These are phyloP conservation scores for Pelargonium nanum DNA, from an alignment of 345 rosid species.

Conservation along the genomic window DNA sequence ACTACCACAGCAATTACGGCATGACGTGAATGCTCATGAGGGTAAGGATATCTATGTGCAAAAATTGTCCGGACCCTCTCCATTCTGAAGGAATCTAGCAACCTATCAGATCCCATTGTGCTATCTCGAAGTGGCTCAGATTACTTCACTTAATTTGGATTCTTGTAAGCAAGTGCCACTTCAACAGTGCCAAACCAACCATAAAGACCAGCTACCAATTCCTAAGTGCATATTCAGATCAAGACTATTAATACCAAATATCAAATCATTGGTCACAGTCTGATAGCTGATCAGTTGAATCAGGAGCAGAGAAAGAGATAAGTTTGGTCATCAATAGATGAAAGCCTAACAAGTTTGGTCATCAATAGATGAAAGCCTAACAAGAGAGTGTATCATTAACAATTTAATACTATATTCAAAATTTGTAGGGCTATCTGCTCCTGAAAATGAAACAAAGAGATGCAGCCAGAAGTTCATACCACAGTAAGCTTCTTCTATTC, in stretches of 20 bases:
- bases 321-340: background rate
- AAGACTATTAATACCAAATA: background rate
- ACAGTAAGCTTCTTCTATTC: background rate
- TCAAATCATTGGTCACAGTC: background rate
- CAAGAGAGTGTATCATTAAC: background rate
- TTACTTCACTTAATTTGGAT: background rate
- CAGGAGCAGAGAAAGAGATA: background rate
- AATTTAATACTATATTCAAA: too few relatives aligned
- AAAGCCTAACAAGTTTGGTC: background rate
- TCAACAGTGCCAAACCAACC: background rate
- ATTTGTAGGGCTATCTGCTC: too few relatives aligned
- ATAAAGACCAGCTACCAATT: background rate
- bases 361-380: background rate
- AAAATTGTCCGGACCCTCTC: constrained; percentile 87
- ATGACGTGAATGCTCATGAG: constrained; percentile 97
- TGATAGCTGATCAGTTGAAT: background rate
- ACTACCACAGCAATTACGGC: constrained; percentile 87
- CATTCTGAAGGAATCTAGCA: constrained; percentile 57
- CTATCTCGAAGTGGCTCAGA: background rate
- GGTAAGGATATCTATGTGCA: constrained; percentile 85
- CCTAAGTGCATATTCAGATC: background rate
- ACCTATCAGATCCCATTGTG: constrained; percentile 47
- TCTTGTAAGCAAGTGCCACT: background rate
- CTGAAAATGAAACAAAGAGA: background rate
- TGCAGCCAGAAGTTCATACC: background rate